Evolutionary conservation across 2,329 filamentous ascomycete genomes (phyloP), one percentile per base, ranked within the genome.

Genomic region (Metarhizium humberi): DNA sequence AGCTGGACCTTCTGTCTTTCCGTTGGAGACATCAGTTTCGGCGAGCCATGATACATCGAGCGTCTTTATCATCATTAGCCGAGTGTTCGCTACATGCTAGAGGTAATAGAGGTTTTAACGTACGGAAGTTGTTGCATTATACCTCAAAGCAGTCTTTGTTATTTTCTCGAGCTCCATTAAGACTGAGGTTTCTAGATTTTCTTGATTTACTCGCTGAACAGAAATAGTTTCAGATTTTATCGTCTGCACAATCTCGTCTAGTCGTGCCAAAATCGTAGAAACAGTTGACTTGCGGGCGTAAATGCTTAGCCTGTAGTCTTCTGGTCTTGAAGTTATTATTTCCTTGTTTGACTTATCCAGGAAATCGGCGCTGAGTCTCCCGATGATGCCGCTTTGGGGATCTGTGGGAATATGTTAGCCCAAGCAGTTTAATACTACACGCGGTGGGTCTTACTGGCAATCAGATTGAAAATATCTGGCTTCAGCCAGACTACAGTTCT

Each of bases 1-100:
- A 38, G 67, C 67, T 1, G 67, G 61, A 53, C 73, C 67, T 61
- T 80, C 75, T 6, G 70, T 63, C 14, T 57, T 53, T 30, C 61
- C 58, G 8, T 32, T 32, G 13, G 57, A 38, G n/a, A 20, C 25
- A 16, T 43, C 45, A 6, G 55, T 30, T 13, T 69, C 55, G 10
- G 71, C 63, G 10, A 79, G 64, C 77, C 77, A 80, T 6, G 70
- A 71, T 11, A 79, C 67, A 11, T 64, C 55, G n/a, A 69, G 58
- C 38, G 63, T 55, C 69, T 71, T 52, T 4, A 32, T 38, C 3
- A 43, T 16, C 34, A n/a, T 52, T 6, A 46, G 50, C 46, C 14
- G 6, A n/a, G 11, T 11, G 50, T 51, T n/a, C 10, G 46, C 5
- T 14, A 13, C 7, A 38, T 4, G n/a, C 10, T 3, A 20, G 29